Evolutionary conservation across 2,329 filamentous ascomycete genomes (phyloP).

Genomic region (Aspergillus aculeatus): DNA sequence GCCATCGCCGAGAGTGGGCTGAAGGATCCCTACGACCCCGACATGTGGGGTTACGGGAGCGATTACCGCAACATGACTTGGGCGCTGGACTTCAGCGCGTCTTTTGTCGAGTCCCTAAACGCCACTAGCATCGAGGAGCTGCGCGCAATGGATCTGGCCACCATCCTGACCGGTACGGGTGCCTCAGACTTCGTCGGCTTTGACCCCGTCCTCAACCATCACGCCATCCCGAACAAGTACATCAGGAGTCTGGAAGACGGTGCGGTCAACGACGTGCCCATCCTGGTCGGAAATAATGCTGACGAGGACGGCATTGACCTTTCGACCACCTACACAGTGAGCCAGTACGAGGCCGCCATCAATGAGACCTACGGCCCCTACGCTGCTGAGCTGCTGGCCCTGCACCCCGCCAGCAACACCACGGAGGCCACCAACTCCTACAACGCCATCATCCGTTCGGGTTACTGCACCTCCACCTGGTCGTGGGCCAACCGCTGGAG

Average conservation of each 20-base stretch:
- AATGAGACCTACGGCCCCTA: neutral
- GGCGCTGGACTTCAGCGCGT: neutral
- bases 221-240: neutral
- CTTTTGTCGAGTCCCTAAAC: slow-evolving; percentile 13
- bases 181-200: neutral
- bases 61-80: slow-evolving; percentile 5
- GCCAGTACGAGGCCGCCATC: slow-evolving; percentile 16
- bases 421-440: slow-evolving; percentile 18
- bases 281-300: neutral
- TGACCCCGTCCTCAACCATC: neutral
- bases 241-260: neutral
- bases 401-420: slow-evolving; percentile 8
- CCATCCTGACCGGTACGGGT: neutral
- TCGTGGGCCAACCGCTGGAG: slow-evolving; percentile 24
- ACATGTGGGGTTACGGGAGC: slow-evolving; percentile 10
- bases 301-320: neutral
- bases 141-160: neutral
- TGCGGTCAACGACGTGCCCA: neutral
- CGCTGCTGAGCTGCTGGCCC: neutral
- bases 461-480: slow-evolving; percentile 27
- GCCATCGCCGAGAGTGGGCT: slow-evolving; percentile 17
- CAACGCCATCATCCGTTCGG: slow-evolving; percentile 24
- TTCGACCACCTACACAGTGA: slow-evolving; percentile 18
- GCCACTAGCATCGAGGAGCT: neutral
- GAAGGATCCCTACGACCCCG: slow-evolving; percentile 13